These are phyloP conservation scores for Ceriops tagal DNA, from an alignment of 345 rosid genomes.

Conservation along the genomic window DNA sequence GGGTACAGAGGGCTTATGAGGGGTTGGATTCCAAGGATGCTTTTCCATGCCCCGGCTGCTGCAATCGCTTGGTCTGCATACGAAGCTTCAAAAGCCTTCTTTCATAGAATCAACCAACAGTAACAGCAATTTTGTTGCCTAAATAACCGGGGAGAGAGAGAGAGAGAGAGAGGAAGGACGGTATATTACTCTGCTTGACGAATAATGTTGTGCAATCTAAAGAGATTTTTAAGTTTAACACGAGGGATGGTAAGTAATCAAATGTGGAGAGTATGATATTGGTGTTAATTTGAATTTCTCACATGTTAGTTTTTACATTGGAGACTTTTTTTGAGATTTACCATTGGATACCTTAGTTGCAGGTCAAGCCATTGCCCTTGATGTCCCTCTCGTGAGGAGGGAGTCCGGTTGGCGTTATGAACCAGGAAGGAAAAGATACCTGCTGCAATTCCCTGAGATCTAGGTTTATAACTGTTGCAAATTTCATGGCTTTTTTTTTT, in stretches of 20 bases:
- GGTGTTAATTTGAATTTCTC: too few relatives aligned
- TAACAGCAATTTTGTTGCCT: slow-evolving; percentile 37
- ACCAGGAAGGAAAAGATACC: too few relatives aligned
- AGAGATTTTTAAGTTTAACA: slow-evolving; percentile 10
- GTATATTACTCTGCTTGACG: slow-evolving; percentile 12
- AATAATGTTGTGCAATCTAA: slow-evolving; percentile 16
- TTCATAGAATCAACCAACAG: slow-evolving; percentile 48
- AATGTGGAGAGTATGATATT: not conserved
- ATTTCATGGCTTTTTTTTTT: too few relatives aligned
- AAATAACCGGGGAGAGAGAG: slow-evolving; percentile 14
- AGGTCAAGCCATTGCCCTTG: too few relatives aligned
- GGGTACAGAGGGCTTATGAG: slow-evolving; percentile 88
- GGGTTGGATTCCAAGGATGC: slow-evolving; percentile 97
- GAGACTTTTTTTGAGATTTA: too few relatives aligned
- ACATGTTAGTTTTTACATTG: too few relatives aligned
- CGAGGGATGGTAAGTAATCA: slow-evolving; percentile 10
- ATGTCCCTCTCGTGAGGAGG: too few relatives aligned
- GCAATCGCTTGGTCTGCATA: slow-evolving; percentile 97
- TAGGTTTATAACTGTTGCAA: too few relatives aligned
- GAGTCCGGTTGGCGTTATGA: too few relatives aligned
- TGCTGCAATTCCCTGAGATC: too few relatives aligned
- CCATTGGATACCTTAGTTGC: too few relatives aligned
- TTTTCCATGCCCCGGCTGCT: slow-evolving; percentile 99
- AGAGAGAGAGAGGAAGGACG: slow-evolving; percentile 1
- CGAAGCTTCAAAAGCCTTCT: slow-evolving; percentile 72